Base-by-base conservation (phyloP, 2,329 filamentous ascomycete species). In the Talaromyces islandicus region DNA sequence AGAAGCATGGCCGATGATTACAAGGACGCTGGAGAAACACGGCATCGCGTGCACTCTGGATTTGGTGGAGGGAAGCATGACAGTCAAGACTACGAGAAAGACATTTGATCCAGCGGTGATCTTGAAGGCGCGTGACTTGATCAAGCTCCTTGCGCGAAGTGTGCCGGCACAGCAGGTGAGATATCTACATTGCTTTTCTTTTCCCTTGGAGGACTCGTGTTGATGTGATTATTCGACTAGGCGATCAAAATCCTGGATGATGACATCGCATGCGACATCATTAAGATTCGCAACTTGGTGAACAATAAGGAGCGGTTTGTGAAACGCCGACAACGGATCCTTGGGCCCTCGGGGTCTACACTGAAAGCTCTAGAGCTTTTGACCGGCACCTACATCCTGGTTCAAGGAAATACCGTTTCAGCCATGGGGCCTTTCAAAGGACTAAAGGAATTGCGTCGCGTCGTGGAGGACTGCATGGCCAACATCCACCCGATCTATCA, bases 221-320 rank as follows among this genome's bases (percentile, higher is more conserved):
- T 65, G 27, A 60, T 14, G 52, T 56, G 10, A 21, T 35, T 52
- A 27, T 54, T 12, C 3, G 12, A 56, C 17, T 59, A 79, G 73
- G 94, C 94, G 3, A 77, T 99, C 68, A 96, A 95, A 76, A 96
- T 99, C 56, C 84, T 99, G 61, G 89, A 97, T 53, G 94, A 99
- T 73, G 91, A 88, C 27, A 83, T 93, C 54, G 92, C 92, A 11
- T 92, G 90, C 80, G 94, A 99, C 75, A 88, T 99, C 61, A 93
- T 99, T 80, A 97, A 97, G 81, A 95, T 97, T 68, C 84, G 92
- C 63, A 93, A 86, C 70, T 82, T 97, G 54, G 91, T 97, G 29
- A 84, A 90, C 64, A 97, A 93, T 77, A 97, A 97, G 76, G 92
- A 97, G 66, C 86, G 92, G 60, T 99, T 97, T 70, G 90, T 96